These are phyloP conservation scores for Arthrobotrys megalospora DNA, from an alignment of 2,329 filamentous ascomycete genomes.

Conservation along the genomic window DNA sequence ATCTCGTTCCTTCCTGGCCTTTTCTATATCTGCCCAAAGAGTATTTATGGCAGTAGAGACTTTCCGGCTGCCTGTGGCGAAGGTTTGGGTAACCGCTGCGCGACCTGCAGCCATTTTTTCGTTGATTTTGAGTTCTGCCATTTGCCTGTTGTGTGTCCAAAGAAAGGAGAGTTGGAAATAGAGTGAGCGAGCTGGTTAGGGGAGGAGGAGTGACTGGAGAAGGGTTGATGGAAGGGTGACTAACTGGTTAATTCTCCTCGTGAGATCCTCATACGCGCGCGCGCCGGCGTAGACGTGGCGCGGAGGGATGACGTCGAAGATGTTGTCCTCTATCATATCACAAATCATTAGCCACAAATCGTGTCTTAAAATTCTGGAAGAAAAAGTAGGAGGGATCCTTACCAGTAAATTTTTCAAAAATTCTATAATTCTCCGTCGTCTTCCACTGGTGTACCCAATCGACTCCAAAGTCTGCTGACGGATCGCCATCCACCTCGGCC, in stretches of 20 bases:
- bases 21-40: conserved; percentile 91
- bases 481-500: conserved; percentile 79
- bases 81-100: conserved; percentile 87
- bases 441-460: conserved; percentile 93
- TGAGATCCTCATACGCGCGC: conserved; percentile 92
- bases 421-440: conserved; percentile 88
- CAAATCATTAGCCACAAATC: neutral
- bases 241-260: conserved; percentile 83
- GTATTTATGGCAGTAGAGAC: conserved; percentile 88
- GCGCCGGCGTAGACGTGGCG: conserved; percentile 94
- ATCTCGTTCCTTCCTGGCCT: conserved; percentile 75
- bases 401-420: conserved; percentile 78
- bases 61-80: conserved; percentile 90
- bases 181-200: conserved; percentile 30
- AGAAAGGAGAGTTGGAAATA: neutral
- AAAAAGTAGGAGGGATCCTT: conserved; percentile 12
- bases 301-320: conserved; percentile 95
- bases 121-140: conserved; percentile 93
- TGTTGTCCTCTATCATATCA: conserved; percentile 78
- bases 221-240: conserved; percentile 61
- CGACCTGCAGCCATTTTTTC: conserved; percentile 86
- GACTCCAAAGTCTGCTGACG: conserved; percentile 83
- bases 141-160: conserved; percentile 72
- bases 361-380: neutral
- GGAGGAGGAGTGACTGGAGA: conserved; percentile 8